These are phyloP conservation scores for Asterochloris sp. DNA, from an alignment of 139 green algal genomes.

Conservation along the genomic window DNA sequence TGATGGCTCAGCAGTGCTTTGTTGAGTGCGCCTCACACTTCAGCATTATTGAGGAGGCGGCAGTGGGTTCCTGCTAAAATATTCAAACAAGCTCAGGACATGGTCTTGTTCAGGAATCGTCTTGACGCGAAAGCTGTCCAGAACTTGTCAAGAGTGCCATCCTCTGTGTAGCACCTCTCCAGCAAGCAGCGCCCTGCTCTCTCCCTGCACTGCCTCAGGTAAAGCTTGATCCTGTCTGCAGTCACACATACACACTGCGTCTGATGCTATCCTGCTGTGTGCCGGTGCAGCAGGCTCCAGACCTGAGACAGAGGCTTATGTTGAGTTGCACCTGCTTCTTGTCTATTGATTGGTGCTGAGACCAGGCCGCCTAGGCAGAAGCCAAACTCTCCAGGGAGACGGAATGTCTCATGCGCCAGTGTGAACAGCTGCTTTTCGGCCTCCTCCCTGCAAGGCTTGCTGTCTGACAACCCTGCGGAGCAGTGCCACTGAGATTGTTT, in stretches of 20 bases:
- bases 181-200: slow-evolving; percentile 46
- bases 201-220: slow-evolving; percentile 52
- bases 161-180: slow-evolving; percentile 33
- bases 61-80: no score
- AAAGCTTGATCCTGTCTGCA: slow-evolving; percentile 45
- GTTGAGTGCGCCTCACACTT: no score
- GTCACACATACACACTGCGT: neutral
- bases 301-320: neutral
- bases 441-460: slow-evolving; percentile 32
- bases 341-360: slow-evolving; percentile 20
- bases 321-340: slow-evolving; percentile 32
- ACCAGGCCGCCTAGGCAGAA: slow-evolving; percentile 48
- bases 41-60: no score
- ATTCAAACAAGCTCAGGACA: neutral
- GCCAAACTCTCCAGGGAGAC: slow-evolving; percentile 45
- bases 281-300: neutral
- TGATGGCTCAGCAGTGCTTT: no score
- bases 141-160: slow-evolving; percentile 45
- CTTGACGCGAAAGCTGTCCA: slow-evolving; percentile 60
- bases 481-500: neutral
- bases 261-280: no score
- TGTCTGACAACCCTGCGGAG: slow-evolving; percentile 15
- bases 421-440: slow-evolving; percentile 36
- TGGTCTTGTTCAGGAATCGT: slow-evolving; percentile 51
- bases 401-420: slow-evolving; percentile 43